A percentile compares a stretch with the other conserved stretches of the same genome.
These are phyloP conservation scores for Penicillium sp. DNA, from an alignment of 2,329 filamentous ascomycete species.

Conservation along the genomic window DNA sequence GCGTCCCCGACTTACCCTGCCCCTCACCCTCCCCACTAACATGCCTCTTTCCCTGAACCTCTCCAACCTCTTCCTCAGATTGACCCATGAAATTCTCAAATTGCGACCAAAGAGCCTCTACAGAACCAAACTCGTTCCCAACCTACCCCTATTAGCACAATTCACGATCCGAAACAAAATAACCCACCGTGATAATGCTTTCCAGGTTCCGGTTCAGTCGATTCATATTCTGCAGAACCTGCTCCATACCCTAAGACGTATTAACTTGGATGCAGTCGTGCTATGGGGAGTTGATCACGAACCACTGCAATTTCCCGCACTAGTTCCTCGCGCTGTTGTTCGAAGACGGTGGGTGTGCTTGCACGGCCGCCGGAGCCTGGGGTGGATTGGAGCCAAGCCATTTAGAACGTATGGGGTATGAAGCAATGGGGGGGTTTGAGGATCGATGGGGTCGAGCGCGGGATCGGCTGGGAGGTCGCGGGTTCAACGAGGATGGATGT, in stretches of 20 bases:
- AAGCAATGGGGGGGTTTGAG: background rate
- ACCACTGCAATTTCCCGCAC: slow-evolving; percentile 44
- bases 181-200: slow-evolving; percentile 74
- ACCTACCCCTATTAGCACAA: slow-evolving; percentile 51
- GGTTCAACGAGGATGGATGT: slow-evolving; percentile 1
- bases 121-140: slow-evolving; percentile 94
- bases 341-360: slow-evolving; percentile 36
- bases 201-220: slow-evolving; percentile 89
- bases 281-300: slow-evolving; percentile 12
- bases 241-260: slow-evolving; percentile 61
- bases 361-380: slow-evolving; percentile 16
- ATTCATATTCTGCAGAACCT: slow-evolving; percentile 93
- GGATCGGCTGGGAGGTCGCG: background rate
- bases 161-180: no score
- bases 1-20: slow-evolving; percentile 17
- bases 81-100: slow-evolving; percentile 95
- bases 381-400: slow-evolving; percentile 19
- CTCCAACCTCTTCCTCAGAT: slow-evolving; percentile 45
- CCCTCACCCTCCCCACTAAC: slow-evolving; percentile 24
- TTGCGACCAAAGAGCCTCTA: slow-evolving; percentile 93
- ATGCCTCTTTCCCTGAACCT: slow-evolving; percentile 28
- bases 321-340: slow-evolving; percentile 42
- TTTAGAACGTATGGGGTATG: slow-evolving; percentile 1
- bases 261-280: background rate
- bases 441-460: background rate